These are phyloP conservation scores for Saitozyma sp. DNA, from an alignment of 768 basidiomycete genomes.

Conservation along the genomic window DNA sequence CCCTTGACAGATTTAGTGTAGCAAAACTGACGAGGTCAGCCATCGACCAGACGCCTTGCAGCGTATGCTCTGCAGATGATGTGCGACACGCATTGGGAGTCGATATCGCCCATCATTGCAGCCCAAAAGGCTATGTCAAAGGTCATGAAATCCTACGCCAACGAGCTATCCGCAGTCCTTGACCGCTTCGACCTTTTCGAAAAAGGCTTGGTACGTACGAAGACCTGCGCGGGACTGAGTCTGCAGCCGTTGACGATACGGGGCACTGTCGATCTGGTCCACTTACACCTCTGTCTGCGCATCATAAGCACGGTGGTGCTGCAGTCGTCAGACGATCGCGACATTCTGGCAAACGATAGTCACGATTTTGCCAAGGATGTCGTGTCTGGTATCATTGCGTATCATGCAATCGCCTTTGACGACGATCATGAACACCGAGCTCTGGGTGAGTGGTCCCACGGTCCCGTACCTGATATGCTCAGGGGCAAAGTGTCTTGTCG, in stretches of 20 bases:
- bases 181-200: conserved; percentile 34
- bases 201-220: conserved; percentile 34
- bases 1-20: not conserved
- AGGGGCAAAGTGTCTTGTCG: conserved; percentile 1
- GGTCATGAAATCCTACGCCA: not conserved
- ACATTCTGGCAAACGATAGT: not conserved
- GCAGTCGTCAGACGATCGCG: not conserved
- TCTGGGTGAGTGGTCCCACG: not conserved
- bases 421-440: not conserved
- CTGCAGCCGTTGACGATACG: not conserved
- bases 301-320: too few species aligned
- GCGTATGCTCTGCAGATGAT: not conserved
- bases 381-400: conserved; percentile 4
- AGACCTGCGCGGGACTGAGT: not conserved
- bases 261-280: not conserved
- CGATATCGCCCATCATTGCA: not conserved
- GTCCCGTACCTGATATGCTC: not conserved
- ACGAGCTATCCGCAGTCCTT: conserved; percentile 3
- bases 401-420: not conserved
- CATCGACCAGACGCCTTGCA: conserved; percentile 6
- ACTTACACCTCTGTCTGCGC: not conserved
- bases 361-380: not conserved
- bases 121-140: conserved; percentile 4
- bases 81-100: not conserved
- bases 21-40: not conserved